phyloP scores from a whole-genome alignment of 352 stramenopile species.

The Elongisporangium undulatum region DNA sequence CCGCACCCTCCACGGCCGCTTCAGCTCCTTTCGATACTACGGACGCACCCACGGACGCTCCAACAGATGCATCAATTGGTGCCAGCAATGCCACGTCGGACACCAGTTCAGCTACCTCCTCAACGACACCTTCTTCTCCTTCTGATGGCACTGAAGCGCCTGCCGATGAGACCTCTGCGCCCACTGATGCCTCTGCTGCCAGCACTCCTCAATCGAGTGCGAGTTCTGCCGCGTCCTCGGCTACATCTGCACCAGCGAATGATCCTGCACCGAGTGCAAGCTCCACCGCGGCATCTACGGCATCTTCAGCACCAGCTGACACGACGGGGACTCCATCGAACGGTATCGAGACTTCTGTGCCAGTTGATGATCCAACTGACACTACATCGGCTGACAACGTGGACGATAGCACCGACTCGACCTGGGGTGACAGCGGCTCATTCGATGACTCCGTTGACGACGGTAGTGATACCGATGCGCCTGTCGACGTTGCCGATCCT shows the following conservation, averaged over 20 bases:
- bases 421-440: background rate
- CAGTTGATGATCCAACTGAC: background rate
- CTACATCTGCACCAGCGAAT: background rate
- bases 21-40: background rate
- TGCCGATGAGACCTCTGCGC: slow-evolving; percentile 18
- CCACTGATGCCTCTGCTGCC: slow-evolving; percentile 15
- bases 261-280: slow-evolving; percentile 4
- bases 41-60: background rate
- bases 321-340: background rate
- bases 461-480: background rate
- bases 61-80: background rate
- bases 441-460: background rate
- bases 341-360: no score
- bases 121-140: slow-evolving; percentile 18
- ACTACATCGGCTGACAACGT: slow-evolving; percentile 13
- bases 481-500: background rate
- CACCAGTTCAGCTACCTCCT: slow-evolving; percentile 11
- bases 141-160: slow-evolving; percentile 12
- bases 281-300: slow-evolving; percentile 1
- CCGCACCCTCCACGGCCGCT: slow-evolving; percentile 2
- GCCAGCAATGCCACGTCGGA: slow-evolving; percentile 6
- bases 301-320: background rate
- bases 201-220: slow-evolving; percentile 9
- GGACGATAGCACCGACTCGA: slow-evolving; percentile 11
- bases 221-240: slow-evolving; percentile 1